Percentiles rank a stretch among this genome's conserved stretches.
These are phyloP conservation scores for Phytophthora quininea DNA, from an alignment of 352 stramenopile species.

Conservation along the genomic window DNA sequence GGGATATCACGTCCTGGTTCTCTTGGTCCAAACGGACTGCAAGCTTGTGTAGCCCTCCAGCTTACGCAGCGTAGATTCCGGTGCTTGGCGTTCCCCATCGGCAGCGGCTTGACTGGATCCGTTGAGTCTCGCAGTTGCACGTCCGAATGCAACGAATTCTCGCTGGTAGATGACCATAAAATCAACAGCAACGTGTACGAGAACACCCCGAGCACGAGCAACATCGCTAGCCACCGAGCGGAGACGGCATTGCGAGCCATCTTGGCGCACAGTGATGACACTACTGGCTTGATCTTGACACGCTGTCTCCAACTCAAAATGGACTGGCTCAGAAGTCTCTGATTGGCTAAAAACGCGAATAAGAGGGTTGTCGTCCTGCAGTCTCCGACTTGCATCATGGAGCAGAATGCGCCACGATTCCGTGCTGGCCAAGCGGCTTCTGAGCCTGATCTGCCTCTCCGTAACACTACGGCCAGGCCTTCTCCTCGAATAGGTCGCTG, in stretches of 20 bases:
- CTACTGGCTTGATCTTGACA: too few species aligned
- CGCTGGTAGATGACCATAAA: slow-evolving; percentile 10
- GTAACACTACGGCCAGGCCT: background rate
- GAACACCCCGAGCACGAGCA: slow-evolving; percentile 10
- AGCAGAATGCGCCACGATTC: slow-evolving; percentile 7
- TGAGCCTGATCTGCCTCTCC: slow-evolving; percentile 7
- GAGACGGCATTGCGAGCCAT: slow-evolving; percentile 16
- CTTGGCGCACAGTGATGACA: background rate
- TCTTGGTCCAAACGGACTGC: slow-evolving; percentile 22
- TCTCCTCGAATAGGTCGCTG: slow-evolving; percentile 1
- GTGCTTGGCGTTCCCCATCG: slow-evolving; percentile 16
- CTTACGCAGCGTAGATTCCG: slow-evolving; percentile 25
- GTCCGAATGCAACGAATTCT: background rate
- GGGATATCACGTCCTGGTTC: slow-evolving; percentile 14
- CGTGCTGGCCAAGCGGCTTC: slow-evolving; percentile 1
- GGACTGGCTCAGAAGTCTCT: too few species aligned
- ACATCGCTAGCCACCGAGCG: slow-evolving; percentile 13
- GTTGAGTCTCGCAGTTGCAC: background rate
- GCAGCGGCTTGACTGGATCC: slow-evolving; percentile 5
- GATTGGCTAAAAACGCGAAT: too few species aligned
- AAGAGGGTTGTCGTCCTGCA: too few species aligned
- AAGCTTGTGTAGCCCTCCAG: slow-evolving; percentile 28
- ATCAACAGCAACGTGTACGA: slow-evolving; percentile 20
- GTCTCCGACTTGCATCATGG: slow-evolving; percentile 6
- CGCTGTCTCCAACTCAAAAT: too few species aligned